Conservation (phyloP, 345 rosid species). For the Viola odorata region DNA sequence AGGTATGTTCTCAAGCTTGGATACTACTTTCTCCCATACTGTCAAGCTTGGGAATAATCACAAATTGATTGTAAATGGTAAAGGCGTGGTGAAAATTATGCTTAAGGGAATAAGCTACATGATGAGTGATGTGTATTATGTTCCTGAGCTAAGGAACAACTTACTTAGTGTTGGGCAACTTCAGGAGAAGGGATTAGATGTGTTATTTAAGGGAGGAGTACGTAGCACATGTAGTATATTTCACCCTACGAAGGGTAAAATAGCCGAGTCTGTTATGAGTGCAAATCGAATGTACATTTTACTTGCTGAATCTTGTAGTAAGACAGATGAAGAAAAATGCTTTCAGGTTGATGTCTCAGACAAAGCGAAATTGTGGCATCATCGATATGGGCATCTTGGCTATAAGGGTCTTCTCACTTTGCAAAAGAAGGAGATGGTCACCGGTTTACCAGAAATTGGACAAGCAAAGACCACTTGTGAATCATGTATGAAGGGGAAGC, state of each 20-base stretch:
- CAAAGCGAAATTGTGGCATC: not conserved
- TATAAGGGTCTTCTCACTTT: not conserved
- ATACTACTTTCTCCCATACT: not conserved
- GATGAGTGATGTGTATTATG: not conserved
- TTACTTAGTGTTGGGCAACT: not conserved
- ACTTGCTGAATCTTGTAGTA: not conserved
- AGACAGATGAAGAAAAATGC: not conserved
- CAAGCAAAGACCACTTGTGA: not conserved
- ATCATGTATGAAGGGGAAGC: not conserved
- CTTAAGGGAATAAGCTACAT: not conserved
- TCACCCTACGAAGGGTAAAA: not conserved
- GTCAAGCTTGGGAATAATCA: not conserved
- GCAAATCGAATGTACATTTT: not conserved
- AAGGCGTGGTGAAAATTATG: fast-evolving
- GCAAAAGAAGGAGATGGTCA: not conserved
- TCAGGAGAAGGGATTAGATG: not conserved
- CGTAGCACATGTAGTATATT: not conserved
- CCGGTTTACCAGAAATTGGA: not conserved
- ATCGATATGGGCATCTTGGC: not conserved
- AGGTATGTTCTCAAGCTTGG: not conserved
- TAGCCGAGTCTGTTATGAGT: not conserved
- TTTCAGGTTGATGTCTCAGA: not conserved
- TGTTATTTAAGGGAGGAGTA: not conserved
- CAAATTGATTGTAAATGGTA: not conserved
- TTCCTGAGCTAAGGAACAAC: too few relatives aligned